A percentile compares a stretch with the other conserved stretches of the same genome.
Conservation (phyloP, 2,329 filamentous ascomycete genomes). For the Arthroderma sp. region DNA sequence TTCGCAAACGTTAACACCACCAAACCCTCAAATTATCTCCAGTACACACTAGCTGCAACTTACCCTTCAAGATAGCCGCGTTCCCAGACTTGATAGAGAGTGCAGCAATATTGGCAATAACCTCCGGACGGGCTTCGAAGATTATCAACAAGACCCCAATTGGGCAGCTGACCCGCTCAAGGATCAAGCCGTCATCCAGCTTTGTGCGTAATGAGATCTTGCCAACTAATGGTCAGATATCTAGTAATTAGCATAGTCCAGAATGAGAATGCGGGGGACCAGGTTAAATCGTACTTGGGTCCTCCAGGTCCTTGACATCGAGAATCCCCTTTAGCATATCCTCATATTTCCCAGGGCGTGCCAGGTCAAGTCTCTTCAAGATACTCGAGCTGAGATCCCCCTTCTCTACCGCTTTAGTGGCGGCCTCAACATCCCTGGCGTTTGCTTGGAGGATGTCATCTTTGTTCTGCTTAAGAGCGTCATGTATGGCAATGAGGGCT, state of each 20-base stretch:
- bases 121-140: constrained; percentile 93
- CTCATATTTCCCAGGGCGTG: constrained; percentile 81
- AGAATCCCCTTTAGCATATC: constrained; percentile 95
- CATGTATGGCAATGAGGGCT: constrained; percentile 71
- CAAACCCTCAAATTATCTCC: background rate
- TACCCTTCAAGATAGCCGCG: constrained; percentile 85
- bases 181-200: constrained; percentile 70
- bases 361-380: constrained; percentile 76
- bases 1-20: background rate
- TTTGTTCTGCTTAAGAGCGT: constrained; percentile 57
- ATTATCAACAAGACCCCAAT: constrained; percentile 98
- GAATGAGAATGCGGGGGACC: background rate
- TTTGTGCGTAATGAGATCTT: constrained; percentile 70
- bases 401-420: constrained; percentile 58
- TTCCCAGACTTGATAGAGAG: constrained; percentile 96
- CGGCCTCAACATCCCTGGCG: constrained; percentile 63
- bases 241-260: constrained; percentile 1
- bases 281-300: constrained; percentile 55
- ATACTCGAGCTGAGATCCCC: constrained; percentile 71
- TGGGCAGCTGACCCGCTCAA: constrained; percentile 83
- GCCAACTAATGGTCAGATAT: constrained; percentile 49
- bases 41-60: background rate
- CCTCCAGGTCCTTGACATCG: constrained; percentile 70
- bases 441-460: constrained; percentile 78
- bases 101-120: constrained; percentile 95